Base-by-base conservation (phyloP, 2,329 filamentous ascomycete genomes). In the Colletotrichum falcatum region DNA sequence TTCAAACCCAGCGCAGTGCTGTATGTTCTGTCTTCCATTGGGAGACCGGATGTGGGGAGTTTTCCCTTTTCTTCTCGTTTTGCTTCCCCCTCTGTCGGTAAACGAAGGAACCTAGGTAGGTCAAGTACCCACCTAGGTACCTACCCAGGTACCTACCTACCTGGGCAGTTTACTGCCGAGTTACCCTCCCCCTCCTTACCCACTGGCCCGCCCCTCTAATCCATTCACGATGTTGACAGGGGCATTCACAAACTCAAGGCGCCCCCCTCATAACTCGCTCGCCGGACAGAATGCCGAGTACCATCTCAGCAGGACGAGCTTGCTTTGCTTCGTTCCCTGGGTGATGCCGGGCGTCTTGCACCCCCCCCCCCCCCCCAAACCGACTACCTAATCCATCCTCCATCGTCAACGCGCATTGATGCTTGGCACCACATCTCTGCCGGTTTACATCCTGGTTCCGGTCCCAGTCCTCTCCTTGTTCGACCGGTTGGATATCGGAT, bases 371-470 rank as follows among this genome's bases (percentile, higher is more conserved):
- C n/a, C n/a, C n/a, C n/a, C n/a, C n/a, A n/a, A n/a, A n/a, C n/a
- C n/a, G n/a, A n/a, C n/a, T n/a, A n/a, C n/a, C n/a, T n/a, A n/a
- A 26, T 42, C n/a, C 59, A 44, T 42, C 44, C 58, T 49, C 53
- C 59, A 44, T 62, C 51, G 33, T 65, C 26, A 70, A 62, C 64
- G 46, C 64, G 67, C 67, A 70, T 67, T 70, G 66, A 51, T 58
- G 64, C 59, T 55, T 48, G 61, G 67, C 51, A 53, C 39, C 56
- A 28, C 44, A n/a, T 51, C 42, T 59, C 49, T 44, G 28, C 64
- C 66, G 55, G 28, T 44, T 62, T 26, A 30, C 39, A n/a, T 68
- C 53, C 35, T 70, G 20, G 42, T 44, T 20, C 48, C 37, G 51
- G 23, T 49, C 51, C 55, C 39, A 28, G 39, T 30, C 35, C 28